Evolutionary conservation across 257 asterid genomes (phyloP).

Genomic region (Lithospermum erythrorhizon): DNA sequence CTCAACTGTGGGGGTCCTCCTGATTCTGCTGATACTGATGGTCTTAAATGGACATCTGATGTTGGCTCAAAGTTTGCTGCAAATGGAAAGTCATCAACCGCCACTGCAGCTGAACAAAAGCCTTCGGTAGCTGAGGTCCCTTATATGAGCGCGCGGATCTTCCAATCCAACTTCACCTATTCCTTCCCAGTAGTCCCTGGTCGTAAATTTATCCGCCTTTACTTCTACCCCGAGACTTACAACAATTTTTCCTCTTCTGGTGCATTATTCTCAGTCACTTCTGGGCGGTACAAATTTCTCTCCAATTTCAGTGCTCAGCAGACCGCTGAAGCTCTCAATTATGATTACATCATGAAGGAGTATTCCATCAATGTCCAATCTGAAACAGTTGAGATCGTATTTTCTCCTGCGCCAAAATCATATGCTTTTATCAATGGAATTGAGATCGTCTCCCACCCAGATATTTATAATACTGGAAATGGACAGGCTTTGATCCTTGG

Average conservation of each 20-base stretch:
- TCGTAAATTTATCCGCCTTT: conserved; percentile 60
- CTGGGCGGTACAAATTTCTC: conserved; percentile 47
- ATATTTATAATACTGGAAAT: conserved; percentile 48
- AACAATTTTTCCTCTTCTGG: conserved; percentile 39
- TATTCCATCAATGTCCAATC: conserved; percentile 46
- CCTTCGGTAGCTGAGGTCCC: conserved; percentile 78
- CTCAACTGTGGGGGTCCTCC: conserved; percentile 81
- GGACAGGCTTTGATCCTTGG: conserved; percentile 36
- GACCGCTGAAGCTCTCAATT: conserved; percentile 55
- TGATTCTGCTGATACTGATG: conserved; percentile 47
- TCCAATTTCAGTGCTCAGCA: conserved; percentile 67
- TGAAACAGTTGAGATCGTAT: conserved; percentile 40
- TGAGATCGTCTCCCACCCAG: conserved; percentile 78
- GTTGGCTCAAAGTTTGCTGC: conserved; percentile 52
- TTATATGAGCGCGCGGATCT: conserved; percentile 75
- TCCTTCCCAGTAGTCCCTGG: conserved; percentile 77
- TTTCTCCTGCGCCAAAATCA: conserved; percentile 44
- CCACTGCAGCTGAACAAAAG: conserved; percentile 50
- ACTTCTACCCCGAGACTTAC: conserved; percentile 73
- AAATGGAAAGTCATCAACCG: conserved; percentile 30
- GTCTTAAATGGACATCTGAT: conserved; percentile 69
- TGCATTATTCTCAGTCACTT: conserved; percentile 50
- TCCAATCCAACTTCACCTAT: conserved; percentile 64
- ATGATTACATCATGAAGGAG: conserved; percentile 60
- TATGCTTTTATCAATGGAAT: conserved; percentile 81